Conservation (phyloP, 331 rosid genomes). For the Malus hybrid region DNA sequence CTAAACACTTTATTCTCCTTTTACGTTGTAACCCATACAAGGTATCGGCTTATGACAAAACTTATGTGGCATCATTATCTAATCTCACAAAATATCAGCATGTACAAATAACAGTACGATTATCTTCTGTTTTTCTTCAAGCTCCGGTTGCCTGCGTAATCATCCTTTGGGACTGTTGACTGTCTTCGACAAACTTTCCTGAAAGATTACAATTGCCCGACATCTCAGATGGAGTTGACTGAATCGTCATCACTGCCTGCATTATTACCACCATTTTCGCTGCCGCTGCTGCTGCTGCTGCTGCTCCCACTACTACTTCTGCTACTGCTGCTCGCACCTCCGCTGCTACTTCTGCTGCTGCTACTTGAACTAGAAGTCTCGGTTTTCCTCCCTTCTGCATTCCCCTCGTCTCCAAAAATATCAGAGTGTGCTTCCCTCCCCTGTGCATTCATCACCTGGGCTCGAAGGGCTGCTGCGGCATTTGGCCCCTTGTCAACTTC, state of each 20-base stretch:
- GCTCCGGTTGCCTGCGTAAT: background rate
- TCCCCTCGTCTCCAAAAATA: conserved; percentile 45
- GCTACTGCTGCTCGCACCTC: conserved; percentile 47
- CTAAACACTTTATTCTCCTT: no score
- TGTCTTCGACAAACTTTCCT: background rate
- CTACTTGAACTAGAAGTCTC: conserved; percentile 70
- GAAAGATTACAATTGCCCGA: background rate
- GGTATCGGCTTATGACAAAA: background rate
- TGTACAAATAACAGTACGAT: background rate
- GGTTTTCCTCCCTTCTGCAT: conserved; percentile 52
- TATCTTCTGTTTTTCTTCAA: background rate
- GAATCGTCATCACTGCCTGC: conserved; percentile 86
- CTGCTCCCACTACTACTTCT: conserved; percentile 40
- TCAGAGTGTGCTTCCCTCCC: conserved; percentile 33
- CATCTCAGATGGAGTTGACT: conserved; percentile 55
- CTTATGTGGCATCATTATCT: background rate
- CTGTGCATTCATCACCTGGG: conserved; percentile 69
- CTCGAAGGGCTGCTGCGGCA: conserved; percentile 81
- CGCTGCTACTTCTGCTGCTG: conserved; percentile 51
- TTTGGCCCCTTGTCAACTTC: conserved; percentile 81
- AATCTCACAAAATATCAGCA: background rate
- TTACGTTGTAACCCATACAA: background rate
- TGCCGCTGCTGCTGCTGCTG: conserved; percentile 44
- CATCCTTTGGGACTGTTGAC: background rate
- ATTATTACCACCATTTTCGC: conserved; percentile 13